Conservation (phyloP, 2,329 filamentous ascomycete species). For the Chrysosporium queenslandicum region DNA sequence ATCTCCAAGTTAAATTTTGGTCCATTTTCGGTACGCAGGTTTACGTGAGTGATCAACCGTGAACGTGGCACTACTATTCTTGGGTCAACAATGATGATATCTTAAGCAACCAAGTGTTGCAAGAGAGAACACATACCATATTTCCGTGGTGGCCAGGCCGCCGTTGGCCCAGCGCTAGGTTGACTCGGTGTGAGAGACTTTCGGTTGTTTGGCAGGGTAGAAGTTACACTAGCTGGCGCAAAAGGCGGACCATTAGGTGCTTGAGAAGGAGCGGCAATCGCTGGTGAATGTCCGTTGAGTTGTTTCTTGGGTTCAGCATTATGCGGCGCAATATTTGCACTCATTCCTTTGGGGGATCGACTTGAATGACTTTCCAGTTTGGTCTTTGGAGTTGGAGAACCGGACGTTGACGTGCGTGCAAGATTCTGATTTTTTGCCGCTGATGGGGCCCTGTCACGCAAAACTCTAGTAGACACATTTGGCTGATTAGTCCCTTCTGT, state of each 20-base stretch:
- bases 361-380: conserved; percentile 16
- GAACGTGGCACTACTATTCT: conserved; percentile 1
- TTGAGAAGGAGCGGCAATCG: background rate
- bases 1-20: conserved; percentile 52
- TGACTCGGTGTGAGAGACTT: conserved; percentile 1
- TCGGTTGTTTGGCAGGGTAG: background rate
- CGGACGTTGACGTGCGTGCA: background rate
- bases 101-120: background rate
- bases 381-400: conserved; percentile 20
- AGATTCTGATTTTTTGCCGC: conserved; percentile 4
- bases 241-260: background rate
- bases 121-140: conserved; percentile 1
- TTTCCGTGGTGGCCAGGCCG: background rate
- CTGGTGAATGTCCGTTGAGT: conserved; percentile 5
- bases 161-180: background rate
- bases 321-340: background rate
- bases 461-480: conserved; percentile 24
- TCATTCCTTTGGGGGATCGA: conserved; percentile 1
- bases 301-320: background rate
- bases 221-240: background rate
- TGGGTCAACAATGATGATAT: background rate
- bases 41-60: conserved; percentile 6
- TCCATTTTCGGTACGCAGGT: background rate
- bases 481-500: conserved; percentile 17
- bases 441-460: conserved; percentile 26